phyloP scores from a whole-genome alignment of 129 eudicot species.

The Artemisia tridentata region DNA sequence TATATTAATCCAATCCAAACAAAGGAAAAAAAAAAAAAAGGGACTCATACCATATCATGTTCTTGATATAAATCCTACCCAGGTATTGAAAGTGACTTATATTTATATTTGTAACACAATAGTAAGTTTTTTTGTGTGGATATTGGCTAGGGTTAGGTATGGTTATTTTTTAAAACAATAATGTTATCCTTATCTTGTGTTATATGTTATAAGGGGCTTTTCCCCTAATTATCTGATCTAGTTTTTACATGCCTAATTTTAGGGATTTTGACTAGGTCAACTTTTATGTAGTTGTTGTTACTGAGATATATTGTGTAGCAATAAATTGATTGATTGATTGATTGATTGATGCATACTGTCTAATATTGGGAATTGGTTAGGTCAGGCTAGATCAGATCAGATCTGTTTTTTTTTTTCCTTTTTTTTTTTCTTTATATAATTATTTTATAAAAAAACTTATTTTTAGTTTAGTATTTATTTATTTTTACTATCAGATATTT shows the following conservation, averaged over 20 bases:
- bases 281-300: constrained; percentile 16
- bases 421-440: background rate
- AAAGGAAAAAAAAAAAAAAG: constrained; percentile 23
- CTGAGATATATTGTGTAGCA: constrained; percentile 19
- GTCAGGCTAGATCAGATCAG: constrained; percentile 43
- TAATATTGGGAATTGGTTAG: constrained; percentile 22
- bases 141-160: constrained; percentile 28
- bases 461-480: background rate
- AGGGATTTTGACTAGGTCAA: constrained; percentile 44
- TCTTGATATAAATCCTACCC: constrained; percentile 23
- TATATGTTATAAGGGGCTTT: constrained; percentile 10
- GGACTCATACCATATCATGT: constrained; percentile 15
- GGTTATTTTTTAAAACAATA: constrained; percentile 17
- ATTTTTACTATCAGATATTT: background rate
- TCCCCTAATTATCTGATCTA: constrained; percentile 27
- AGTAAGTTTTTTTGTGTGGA: background rate
- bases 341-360: constrained; percentile 26
- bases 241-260: constrained; percentile 18
- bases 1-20: background rate
- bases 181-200: constrained; percentile 23
- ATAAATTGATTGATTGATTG: background rate
- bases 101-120: background rate
- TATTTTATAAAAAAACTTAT: too few species aligned
- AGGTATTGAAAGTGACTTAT: constrained; percentile 12
- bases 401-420: constrained; percentile 25